These are phyloP conservation scores for Podospora appendiculata DNA, from an alignment of 495 filamentous ascomycete species.

Conservation along the genomic window DNA sequence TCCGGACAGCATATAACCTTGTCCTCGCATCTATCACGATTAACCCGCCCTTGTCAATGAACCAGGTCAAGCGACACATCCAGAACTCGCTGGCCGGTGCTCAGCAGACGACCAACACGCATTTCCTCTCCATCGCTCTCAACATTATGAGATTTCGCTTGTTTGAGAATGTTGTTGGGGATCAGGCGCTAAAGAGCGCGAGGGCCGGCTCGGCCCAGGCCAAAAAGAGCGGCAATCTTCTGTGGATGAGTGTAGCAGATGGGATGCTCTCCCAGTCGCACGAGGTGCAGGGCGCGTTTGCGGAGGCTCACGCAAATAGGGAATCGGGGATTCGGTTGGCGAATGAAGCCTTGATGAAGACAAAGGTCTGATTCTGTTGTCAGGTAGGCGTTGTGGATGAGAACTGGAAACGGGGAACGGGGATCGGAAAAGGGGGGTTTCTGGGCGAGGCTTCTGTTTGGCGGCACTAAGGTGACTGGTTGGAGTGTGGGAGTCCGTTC, in stretches of 20 bases:
- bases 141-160: slow-evolving; percentile 80
- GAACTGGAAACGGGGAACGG: background rate
- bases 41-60: slow-evolving; percentile 47
- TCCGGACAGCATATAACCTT: slow-evolving; percentile 72
- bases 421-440: too few relatives aligned
- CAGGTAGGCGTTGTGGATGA: background rate
- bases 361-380: slow-evolving; percentile 6
- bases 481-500: background rate
- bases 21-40: slow-evolving; percentile 60
- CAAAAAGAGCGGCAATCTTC: slow-evolving; percentile 59
- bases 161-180: slow-evolving; percentile 78
- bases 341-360: slow-evolving; percentile 22
- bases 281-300: slow-evolving; percentile 59
- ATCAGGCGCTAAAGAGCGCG: slow-evolving; percentile 85
- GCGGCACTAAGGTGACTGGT: background rate
- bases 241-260: slow-evolving; percentile 83
- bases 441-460: background rate
- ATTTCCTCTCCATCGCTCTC: slow-evolving; percentile 73
- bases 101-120: slow-evolving; percentile 56
- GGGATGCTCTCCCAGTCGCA: slow-evolving; percentile 70
- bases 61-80: slow-evolving; percentile 70
- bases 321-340: slow-evolving; percentile 18
- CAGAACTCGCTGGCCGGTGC: slow-evolving; percentile 48
- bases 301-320: slow-evolving; percentile 46
- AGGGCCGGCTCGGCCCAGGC: slow-evolving; percentile 68